Evolutionary conservation across 1,139 yeast genomes (phyloP), one percentile per base, ranked within the genome.

Genomic region (Debaryomycetaceae sp.): DNA sequence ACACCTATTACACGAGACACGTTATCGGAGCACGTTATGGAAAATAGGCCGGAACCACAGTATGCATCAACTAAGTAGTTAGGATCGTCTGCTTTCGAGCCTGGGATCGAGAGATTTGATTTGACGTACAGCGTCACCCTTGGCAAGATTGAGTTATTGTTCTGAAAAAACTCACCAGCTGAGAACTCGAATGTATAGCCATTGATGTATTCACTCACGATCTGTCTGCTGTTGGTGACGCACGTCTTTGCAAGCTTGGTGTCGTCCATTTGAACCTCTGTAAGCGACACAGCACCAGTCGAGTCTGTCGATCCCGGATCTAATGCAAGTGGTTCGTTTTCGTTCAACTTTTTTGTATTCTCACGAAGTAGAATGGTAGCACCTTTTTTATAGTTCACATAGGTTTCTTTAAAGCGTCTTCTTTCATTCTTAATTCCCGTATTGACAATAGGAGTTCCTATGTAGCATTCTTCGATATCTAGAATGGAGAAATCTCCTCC

Each of bases 111-210:
- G 42, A 89, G 66, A 57, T 88, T 87, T 17, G 82, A 78, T 49
- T 83, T 80, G 17, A 93, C 99, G 59, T 89, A 90, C 39, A 72
- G 70, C 1, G 96, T 87, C 7, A 93, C 95, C 2, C 74, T 66
- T 1, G 97, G 96, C 50, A 93, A 72, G 34, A 93, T 93, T 20
- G 96, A 84, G 62, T 90, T 93, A 68, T 93, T 93, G 67, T 93
- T 93, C 65, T 93, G 99, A 74, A 93, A 93, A 59, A 93, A 93
- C 58, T 91, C 96, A 44, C 96, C 95, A 0, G 98, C 97, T 22
- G 91, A 84, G 62, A 88, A 93, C 58, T 87, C 83, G 65, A 93
- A 93, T 42, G 81, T 78, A 65, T 72, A 83, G 5, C 87, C 93
- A 49, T 78, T 75, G 44, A 91, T 83, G 53, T 78, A 78, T 60